Evolutionary conservation across 106 monocot species (phyloP).

Genomic region (Phalaenopsis equestris): DNA sequence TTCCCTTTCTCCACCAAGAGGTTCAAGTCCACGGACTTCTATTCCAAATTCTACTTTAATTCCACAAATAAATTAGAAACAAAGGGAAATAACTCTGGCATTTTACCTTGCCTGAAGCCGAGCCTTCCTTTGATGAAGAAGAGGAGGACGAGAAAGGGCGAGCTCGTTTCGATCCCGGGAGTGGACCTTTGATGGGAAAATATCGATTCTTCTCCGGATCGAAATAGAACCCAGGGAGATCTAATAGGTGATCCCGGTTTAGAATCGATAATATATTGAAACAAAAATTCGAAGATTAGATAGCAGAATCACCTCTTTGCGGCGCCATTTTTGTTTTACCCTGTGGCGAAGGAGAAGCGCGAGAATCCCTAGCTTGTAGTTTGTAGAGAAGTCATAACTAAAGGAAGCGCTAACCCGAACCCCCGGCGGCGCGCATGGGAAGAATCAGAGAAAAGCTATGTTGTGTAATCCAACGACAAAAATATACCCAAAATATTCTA

Average conservation of each 20-base stretch:
- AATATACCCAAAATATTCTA: no score
- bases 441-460: background rate
- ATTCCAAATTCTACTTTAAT: background rate
- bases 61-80: background rate
- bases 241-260: conserved; percentile 20
- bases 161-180: conserved; percentile 43
- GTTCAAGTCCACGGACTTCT: background rate
- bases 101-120: background rate
- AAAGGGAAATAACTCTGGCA: background rate
- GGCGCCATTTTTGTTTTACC: conserved; percentile 6
- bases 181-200: conserved; percentile 70
- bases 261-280: conserved; percentile 1
- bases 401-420: background rate
- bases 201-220: conserved; percentile 79
- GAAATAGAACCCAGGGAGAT: conserved; percentile 76
- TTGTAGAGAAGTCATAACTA: background rate
- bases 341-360: background rate
- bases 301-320: conserved; percentile 7
- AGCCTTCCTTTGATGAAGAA: background rate
- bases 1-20: background rate
- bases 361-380: conserved; percentile 8
- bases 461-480: background rate
- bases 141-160: conserved; percentile 11
- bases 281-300: background rate
- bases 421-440: background rate